Conservation (phyloP, 2,329 filamentous ascomycete genomes). For the Fusarium praegraminearum region DNA sequence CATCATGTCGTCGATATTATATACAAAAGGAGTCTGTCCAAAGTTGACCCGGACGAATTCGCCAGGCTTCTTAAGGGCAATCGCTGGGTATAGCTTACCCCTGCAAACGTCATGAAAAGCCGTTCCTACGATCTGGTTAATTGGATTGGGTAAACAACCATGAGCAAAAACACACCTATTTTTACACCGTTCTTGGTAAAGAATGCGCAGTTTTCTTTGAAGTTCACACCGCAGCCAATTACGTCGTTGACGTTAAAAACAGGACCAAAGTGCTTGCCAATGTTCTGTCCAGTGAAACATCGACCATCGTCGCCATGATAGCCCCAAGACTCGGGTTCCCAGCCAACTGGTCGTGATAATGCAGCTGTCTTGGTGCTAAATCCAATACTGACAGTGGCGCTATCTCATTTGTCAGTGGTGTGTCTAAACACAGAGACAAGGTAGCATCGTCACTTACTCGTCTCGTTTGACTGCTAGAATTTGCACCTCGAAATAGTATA, state of each 20-base stretch:
- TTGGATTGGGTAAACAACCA: background rate
- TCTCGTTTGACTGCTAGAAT: conserved; percentile 64
- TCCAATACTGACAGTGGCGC: conserved; percentile 72
- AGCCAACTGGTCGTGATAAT: conserved; percentile 70
- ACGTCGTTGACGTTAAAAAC: conserved; percentile 68
- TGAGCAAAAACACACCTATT: conserved; percentile 59
- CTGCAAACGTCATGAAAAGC: conserved; percentile 76
- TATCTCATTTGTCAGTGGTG: conserved; percentile 46
- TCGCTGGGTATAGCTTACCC: conserved; percentile 73
- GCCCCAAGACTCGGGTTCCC: conserved; percentile 76
- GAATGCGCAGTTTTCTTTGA: conserved; percentile 72
- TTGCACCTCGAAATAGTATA: conserved; percentile 90
- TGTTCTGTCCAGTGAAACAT: conserved; percentile 67
- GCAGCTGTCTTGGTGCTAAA: conserved; percentile 68
- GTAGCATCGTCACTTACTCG: conserved; percentile 60
- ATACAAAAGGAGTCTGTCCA: conserved; percentile 82
- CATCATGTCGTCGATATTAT: conserved; percentile 90
- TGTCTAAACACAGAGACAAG: background rate
- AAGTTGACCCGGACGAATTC: conserved; percentile 75
- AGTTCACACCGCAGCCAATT: conserved; percentile 76
- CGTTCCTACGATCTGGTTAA: conserved; percentile 60
- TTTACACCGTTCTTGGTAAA: conserved; percentile 74
- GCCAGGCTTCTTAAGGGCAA: conserved; percentile 74
- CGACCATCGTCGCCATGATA: conserved; percentile 78
- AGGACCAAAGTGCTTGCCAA: conserved; percentile 69